phyloP scores from a whole-genome alignment of 208 protist species.

The Trypanosoma congolense region DNA sequence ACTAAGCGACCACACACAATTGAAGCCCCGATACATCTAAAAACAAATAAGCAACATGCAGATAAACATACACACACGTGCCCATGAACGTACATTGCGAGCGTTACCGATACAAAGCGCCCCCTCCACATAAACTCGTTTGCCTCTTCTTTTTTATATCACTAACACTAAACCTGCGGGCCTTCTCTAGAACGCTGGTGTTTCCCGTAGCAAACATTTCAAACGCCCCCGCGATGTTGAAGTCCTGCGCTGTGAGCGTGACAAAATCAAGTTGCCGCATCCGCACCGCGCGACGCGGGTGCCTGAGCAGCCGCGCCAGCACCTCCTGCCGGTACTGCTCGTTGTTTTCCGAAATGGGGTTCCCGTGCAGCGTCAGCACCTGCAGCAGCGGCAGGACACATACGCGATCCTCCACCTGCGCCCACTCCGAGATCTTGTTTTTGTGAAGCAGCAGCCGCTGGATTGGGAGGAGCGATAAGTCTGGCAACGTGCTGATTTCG shows the following conservation, averaged over 20 bases:
- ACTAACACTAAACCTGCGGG: neutral
- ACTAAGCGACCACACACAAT: no score
- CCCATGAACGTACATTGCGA: no score
- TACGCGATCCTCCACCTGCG: conserved; percentile 56
- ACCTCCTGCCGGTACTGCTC: conserved; percentile 53
- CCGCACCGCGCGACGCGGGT: conserved; percentile 39
- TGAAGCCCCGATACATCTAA: no score
- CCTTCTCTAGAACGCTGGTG: conserved; percentile 26
- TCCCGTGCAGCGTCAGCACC: conserved; percentile 73
- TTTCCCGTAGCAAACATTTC: conserved; percentile 60
- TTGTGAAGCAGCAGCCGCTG: conserved; percentile 69
- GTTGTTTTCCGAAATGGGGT: conserved; percentile 67
- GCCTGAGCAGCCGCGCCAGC: conserved; percentile 44
- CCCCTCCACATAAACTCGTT: no score
- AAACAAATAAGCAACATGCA: no score
- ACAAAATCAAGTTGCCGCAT: conserved; percentile 80
- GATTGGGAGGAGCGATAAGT: conserved; percentile 61
- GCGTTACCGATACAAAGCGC: no score
- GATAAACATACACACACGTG: no score
- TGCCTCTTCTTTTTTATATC: no score
- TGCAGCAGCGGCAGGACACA: conserved; percentile 54
- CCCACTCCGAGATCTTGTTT: conserved; percentile 73
- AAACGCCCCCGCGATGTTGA: conserved; percentile 58
- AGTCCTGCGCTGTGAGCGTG: conserved; percentile 70
- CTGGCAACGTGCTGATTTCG: conserved; percentile 42